Percentiles rank a stretch among this genome's conserved stretches.
phyloP scores from a whole-genome alignment of 805 yeast genomes.

The Ogataea thermomethanolica region DNA sequence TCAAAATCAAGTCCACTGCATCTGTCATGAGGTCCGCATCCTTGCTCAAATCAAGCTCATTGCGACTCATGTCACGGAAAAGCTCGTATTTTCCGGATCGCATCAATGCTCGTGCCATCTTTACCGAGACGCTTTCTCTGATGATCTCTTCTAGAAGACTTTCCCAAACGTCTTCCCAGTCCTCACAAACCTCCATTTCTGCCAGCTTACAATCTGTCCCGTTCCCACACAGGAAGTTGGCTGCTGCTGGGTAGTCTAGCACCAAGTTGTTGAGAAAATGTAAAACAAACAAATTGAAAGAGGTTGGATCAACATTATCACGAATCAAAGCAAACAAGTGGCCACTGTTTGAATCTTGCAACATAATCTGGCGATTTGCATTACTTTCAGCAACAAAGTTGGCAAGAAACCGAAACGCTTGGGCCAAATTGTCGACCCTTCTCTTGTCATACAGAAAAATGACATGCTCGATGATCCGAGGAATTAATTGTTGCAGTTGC shows the following conservation, averaged over 20 bases:
- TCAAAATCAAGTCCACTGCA: conserved; percentile 3
- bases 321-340: conserved; percentile 2
- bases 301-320: background rate
- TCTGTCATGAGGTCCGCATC: conserved; percentile 6
- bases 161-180: conserved; percentile 2
- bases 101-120: conserved; percentile 1
- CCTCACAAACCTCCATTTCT: conserved; percentile 1
- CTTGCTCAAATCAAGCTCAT: conserved; percentile 9
- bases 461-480: conserved; percentile 2
- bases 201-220: background rate
- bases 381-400: conserved; percentile 19
- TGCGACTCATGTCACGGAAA: conserved; percentile 7
- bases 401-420: conserved; percentile 9
- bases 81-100: background rate
- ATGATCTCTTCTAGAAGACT: conserved; percentile 14
- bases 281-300: conserved; percentile 7
- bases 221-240: background rate
- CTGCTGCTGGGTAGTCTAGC: conserved; percentile 6
- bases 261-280: conserved; percentile 16
- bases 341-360: background rate
- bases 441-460: background rate
- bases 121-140: background rate
- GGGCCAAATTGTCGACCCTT: conserved; percentile 4
- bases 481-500: conserved; percentile 1
- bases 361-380: conserved; percentile 8